Evolutionary conservation across 352 stramenopile species (phyloP).

Genomic region (Globisporangium nodosum): DNA sequence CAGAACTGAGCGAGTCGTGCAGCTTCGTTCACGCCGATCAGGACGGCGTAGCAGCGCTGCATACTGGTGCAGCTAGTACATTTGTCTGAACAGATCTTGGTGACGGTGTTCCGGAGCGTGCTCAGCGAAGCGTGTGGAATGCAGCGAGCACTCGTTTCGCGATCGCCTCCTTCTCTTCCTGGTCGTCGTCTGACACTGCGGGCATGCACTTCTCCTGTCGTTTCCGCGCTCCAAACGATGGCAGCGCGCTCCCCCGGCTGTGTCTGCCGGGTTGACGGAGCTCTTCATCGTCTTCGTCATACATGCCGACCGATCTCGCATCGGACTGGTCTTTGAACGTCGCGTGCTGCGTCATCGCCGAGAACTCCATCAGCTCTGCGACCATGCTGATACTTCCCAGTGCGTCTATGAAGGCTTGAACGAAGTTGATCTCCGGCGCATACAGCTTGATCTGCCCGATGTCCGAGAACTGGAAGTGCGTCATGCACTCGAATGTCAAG

Average conservation of each 20-base stretch:
- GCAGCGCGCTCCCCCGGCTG: neutral
- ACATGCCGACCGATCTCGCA: neutral
- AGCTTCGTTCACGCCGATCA: too few species aligned
- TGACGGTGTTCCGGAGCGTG: neutral
- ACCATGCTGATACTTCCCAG: neutral
- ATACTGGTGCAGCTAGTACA: too few species aligned
- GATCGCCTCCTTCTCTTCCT: conserved; percentile 1
- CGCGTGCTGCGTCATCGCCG: neutral
- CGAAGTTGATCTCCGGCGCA: conserved; percentile 8
- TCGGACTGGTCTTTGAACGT: neutral
- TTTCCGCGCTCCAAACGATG: neutral
- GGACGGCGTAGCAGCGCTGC: too few species aligned
- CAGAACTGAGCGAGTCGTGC: too few species aligned
- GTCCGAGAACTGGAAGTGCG: conserved; percentile 11
- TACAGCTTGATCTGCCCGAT: conserved; percentile 3
- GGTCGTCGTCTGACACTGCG: neutral
- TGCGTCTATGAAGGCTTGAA: conserved; percentile 6
- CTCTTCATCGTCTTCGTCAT: neutral
- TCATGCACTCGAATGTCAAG: conserved; percentile 10
- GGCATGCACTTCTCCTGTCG: neutral
- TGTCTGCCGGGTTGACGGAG: neutral
- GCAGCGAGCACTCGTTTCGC: conserved; percentile 1
- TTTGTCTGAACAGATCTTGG: neutral
- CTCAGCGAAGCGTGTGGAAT: neutral
- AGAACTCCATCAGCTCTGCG: conserved; percentile 6